Percentiles rank a stretch among this genome's conserved stretches.
Evolutionary conservation across 352 stramenopile species (phyloP).

Genomic region (Pythium vanterpoolii): DNA sequence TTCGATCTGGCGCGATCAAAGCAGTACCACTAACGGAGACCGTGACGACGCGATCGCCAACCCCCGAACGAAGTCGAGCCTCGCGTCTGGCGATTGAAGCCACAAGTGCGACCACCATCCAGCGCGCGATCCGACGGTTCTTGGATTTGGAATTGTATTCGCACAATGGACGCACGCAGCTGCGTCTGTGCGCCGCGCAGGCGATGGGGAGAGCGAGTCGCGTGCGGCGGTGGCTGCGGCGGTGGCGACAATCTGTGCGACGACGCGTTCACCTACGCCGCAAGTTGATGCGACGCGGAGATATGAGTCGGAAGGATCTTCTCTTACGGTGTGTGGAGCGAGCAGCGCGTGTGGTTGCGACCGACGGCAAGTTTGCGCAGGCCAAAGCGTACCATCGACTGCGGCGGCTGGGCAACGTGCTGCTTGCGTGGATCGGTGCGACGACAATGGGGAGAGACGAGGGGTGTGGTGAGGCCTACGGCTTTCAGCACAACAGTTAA

Average conservation of each 20-base stretch:
- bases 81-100: slow-evolving; percentile 8
- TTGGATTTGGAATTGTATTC: slow-evolving; percentile 14
- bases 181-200: neutral
- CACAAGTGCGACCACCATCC: slow-evolving; percentile 8
- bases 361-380: slow-evolving; percentile 44
- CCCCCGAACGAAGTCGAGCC: slow-evolving; percentile 11
- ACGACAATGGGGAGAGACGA: slow-evolving; percentile 3
- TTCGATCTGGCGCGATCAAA: neutral
- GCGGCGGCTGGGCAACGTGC: slow-evolving; percentile 19
- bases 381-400: slow-evolving; percentile 41
- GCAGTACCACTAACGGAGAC: neutral
- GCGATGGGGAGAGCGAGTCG: neutral
- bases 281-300: neutral
- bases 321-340: neutral
- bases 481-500: neutral
- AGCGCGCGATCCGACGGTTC: slow-evolving; percentile 12
- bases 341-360: slow-evolving; percentile 18
- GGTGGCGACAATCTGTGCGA: slow-evolving; percentile 2
- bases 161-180: neutral
- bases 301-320: neutral
- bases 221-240: neutral
- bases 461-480: neutral
- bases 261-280: neutral
- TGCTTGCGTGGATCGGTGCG: slow-evolving; percentile 27
- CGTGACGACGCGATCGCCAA: neutral